A percentile compares a stretch with the other conserved stretches of the same genome.
Evolutionary conservation across 768 basidiomycete species (phyloP).

Genomic region (Galerina marginata): DNA sequence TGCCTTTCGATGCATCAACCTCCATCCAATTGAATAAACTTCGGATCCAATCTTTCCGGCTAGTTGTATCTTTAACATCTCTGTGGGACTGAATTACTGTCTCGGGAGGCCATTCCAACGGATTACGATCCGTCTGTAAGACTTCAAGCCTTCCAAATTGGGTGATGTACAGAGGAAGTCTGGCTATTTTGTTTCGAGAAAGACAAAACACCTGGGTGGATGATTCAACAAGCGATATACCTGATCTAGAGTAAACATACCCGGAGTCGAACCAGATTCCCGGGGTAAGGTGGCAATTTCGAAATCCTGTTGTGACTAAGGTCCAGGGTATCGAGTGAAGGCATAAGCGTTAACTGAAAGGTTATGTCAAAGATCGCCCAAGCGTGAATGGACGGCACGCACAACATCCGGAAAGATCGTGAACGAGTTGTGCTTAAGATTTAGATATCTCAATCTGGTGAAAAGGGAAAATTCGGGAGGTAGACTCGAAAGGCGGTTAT

Average conservation of each 20-base stretch:
- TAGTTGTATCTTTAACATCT: conserved; percentile 50
- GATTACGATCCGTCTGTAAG: conserved; percentile 89
- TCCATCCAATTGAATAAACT: conserved; percentile 80
- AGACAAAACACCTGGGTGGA: conserved; percentile 77
- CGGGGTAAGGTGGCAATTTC: conserved; percentile 78
- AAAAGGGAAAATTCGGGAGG: conserved; percentile 77
- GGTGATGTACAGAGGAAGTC: conserved; percentile 78
- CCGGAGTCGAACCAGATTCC: conserved; percentile 75
- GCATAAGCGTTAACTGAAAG: conserved; percentile 77
- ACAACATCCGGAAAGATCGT: conserved; percentile 87
- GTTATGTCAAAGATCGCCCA: conserved; percentile 7
- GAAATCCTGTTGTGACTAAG: conserved; percentile 92
- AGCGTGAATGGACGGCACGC: conserved; percentile 36
- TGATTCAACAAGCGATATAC: background rate
- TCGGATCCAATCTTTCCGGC: conserved; percentile 74
- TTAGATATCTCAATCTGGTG: conserved; percentile 81
- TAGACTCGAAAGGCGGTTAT: conserved; percentile 81
- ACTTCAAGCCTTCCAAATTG: conserved; percentile 77
- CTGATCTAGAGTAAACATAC: conserved; percentile 41
- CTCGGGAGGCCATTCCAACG: conserved; percentile 90
- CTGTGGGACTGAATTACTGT: conserved; percentile 51
- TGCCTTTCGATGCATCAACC: conserved; percentile 43
- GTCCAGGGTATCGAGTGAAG: conserved; percentile 91
- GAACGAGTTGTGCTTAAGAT: conserved; percentile 85
- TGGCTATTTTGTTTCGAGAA: conserved; percentile 81